Evolutionary conservation across 495 filamentous ascomycete genomes (phyloP).

Genomic region (Penicillium steckii): DNA sequence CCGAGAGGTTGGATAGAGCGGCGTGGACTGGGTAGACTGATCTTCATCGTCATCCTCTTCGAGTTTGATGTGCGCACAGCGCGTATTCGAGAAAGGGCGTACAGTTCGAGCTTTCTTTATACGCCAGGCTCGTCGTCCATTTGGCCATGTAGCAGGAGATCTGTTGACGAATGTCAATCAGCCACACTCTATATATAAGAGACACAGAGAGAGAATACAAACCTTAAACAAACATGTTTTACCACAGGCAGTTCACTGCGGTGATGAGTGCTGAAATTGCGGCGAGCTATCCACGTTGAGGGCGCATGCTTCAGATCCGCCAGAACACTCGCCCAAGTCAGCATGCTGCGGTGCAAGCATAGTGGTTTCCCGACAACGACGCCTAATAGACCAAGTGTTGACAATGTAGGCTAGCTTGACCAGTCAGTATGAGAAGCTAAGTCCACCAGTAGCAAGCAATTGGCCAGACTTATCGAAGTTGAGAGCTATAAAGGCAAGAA

Average conservation of each 20-base stretch:
- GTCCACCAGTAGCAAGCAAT: neutral
- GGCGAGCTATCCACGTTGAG: slow-evolving; percentile 2
- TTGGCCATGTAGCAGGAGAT: too few relatives aligned
- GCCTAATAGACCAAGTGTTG: too few relatives aligned
- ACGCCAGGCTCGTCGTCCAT: neutral
- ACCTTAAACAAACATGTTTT: neutral
- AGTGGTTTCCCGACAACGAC: slow-evolving; percentile 11
- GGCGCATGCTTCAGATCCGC: slow-evolving; percentile 21
- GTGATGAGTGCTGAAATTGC: neutral
- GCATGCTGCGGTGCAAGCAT: slow-evolving; percentile 28
- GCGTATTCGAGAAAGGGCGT: neutral
- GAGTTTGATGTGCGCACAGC: neutral
- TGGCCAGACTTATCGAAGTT: neutral
- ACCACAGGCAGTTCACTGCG: neutral
- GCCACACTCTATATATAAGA: neutral
- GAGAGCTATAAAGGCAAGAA: neutral
- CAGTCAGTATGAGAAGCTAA: neutral
- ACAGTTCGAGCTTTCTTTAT: neutral
- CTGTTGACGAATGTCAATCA: neutral
- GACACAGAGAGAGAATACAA: neutral
- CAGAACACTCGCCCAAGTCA: slow-evolving; percentile 14
- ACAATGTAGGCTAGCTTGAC: too few relatives aligned
- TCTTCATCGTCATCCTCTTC: slow-evolving; percentile 14
- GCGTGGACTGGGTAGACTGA: neutral
- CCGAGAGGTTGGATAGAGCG: neutral